Base-by-base conservation (phyloP, 306 rosid genomes). In the Vicia faba region DNA sequence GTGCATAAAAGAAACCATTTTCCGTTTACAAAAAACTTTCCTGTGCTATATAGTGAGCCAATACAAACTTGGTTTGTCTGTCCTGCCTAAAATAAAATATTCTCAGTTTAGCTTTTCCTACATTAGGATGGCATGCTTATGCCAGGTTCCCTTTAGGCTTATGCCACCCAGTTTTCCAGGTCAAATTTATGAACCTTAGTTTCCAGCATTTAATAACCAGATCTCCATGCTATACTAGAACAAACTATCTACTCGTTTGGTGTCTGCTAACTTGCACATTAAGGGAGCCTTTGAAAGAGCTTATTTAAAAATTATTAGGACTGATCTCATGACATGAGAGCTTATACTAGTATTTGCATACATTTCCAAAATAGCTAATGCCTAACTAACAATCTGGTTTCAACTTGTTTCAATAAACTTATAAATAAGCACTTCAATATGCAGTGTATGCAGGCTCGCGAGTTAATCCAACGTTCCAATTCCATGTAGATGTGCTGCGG, bases 31-130 rank as follows among this genome's bases (percentile, higher is more conserved):
- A 26, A 36, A 26, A 25, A 20, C 7, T 44, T 15, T 38, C 49
- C 40, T 18, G 23, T 36, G 64, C 64, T 45, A 25, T 57, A 70
- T 28, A 35, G 48, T 45, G 18, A 50, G 28, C 29, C 28, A 77
- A 72, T 25, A 20, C 11, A 43, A 59, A 11, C 48, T 33, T 14
- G 43, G 41, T 28, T 20, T 29, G 33, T 28, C 29, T 29, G 33
- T 35, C 38, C 38, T 7, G 38, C 9, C 38, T 7, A 33, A 33
- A 33, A 6, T 31, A 31, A 33, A 31, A 31, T 1, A 33, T 7
- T 33, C 6, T 64, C 38, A 35, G 59, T 59, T 31, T 44, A 44
- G 48, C 9, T 44, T 70, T 70, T 71, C 61, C 69, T n/a, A 18
- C 50, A 61, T 31, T 33, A 19, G 49, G 26, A 7, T 8, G 50